A percentile compares a stretch with the other conserved stretches of the same genome.
Evolutionary conservation across 2,329 filamentous ascomycete species (phyloP).

Genomic region (Trichoderma sp.): DNA sequence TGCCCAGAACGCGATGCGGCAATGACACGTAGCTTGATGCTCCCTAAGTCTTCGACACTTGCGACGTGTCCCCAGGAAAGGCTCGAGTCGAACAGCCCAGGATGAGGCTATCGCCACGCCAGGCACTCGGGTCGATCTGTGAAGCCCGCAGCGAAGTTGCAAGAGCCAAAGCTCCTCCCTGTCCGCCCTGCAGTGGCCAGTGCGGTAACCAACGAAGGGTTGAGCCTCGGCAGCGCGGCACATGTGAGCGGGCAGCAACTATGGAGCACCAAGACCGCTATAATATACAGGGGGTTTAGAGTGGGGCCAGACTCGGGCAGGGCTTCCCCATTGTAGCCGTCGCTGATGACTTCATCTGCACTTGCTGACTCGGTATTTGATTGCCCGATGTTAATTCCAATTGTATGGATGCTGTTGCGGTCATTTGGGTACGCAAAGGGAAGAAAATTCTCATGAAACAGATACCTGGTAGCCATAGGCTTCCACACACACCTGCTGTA

Average conservation of each 20-base stretch:
- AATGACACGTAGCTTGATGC: background rate
- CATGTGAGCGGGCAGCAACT: conserved; percentile 1
- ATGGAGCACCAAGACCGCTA: background rate
- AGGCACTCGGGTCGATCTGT: background rate
- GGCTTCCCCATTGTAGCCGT: background rate
- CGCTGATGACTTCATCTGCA: background rate
- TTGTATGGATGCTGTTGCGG: background rate
- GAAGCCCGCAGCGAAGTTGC: background rate
- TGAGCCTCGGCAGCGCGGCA: conserved; percentile 16
- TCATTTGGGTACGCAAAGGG: too few species aligned
- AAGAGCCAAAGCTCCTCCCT: background rate
- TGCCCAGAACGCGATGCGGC: background rate
- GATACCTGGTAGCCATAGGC: background rate
- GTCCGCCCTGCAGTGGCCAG: background rate
- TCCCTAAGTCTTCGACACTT: background rate
- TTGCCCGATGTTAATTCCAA: background rate
- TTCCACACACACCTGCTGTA: background rate
- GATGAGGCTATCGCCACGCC: conserved; percentile 3
- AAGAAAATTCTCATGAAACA: background rate
- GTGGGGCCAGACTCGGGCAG: background rate
- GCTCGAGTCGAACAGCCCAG: background rate
- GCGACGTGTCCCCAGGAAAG: background rate
- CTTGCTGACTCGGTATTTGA: background rate
- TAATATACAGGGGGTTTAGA: background rate
- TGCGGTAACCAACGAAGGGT: background rate